Percentiles rank a stretch among this genome's conserved stretches.
Evolutionary conservation across 306 rosid species (phyloP).

Genomic region (Fragaria nilgerrensis): DNA sequence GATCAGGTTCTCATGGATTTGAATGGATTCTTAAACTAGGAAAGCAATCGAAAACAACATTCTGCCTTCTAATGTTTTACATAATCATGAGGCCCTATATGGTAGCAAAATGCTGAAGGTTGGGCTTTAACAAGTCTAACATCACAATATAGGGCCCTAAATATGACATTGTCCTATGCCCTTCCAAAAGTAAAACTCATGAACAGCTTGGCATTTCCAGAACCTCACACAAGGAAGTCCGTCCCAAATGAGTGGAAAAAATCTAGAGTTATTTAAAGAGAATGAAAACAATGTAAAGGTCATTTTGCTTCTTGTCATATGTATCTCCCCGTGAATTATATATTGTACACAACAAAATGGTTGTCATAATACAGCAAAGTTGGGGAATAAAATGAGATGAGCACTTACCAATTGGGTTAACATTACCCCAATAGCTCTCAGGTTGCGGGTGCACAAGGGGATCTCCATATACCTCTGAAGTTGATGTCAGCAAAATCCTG

Average conservation of each 20-base stretch:
- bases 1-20: slow-evolving; percentile 16
- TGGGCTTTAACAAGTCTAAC: neutral
- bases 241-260: neutral
- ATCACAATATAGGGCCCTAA: neutral
- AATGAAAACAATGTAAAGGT: neutral
- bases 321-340: slow-evolving; percentile 4
- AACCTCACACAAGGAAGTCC: slow-evolving; percentile 1
- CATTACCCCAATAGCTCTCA: slow-evolving; percentile 97
- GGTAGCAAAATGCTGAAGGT: neutral
- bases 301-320: neutral
- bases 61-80: neutral
- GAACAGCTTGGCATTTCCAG: neutral
- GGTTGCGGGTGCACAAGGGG: slow-evolving; percentile 94
- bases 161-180: neutral
- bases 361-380: slow-evolving; percentile 14
- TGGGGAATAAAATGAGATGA: slow-evolving; percentile 27
- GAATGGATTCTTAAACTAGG: neutral
- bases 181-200: neutral
- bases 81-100: neutral
- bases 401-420: slow-evolving; percentile 87
- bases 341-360: slow-evolving; percentile 3
- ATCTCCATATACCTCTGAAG: slow-evolving; percentile 97
- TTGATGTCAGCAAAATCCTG: slow-evolving; percentile 97
- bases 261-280: neutral
- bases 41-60: neutral